Percentiles rank a stretch among this genome's conserved stretches.
phyloP scores from a whole-genome alignment of 441 rosid species.

The Syzygium malaccense region DNA sequence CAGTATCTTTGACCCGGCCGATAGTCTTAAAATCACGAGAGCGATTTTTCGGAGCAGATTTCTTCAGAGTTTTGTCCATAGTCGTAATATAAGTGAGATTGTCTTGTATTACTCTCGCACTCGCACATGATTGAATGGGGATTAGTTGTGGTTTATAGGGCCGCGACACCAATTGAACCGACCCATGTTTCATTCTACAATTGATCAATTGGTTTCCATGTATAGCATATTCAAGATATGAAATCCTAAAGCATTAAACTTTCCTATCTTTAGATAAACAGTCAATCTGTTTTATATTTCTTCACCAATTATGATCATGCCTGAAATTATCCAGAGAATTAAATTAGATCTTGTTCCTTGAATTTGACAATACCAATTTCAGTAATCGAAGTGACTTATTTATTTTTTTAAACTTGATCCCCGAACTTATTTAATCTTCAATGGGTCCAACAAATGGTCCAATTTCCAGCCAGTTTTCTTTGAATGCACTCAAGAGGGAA shows the following conservation, averaged over 20 bases:
- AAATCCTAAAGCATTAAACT: background rate
- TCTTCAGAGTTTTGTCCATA: background rate
- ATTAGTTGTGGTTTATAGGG: background rate
- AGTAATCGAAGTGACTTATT: no score
- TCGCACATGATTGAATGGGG: background rate
- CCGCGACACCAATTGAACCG: background rate
- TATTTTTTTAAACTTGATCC: no score
- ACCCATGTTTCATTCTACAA: background rate
- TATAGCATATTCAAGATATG: background rate
- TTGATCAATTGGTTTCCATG: background rate
- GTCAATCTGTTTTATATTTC: background rate
- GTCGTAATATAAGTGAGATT: background rate
- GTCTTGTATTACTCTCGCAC: background rate
- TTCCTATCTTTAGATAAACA: background rate
- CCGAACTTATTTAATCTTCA: background rate
- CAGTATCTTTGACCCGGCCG: background rate
- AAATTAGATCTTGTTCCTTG: no score
- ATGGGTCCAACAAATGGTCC: no score
- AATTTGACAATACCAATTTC: no score
- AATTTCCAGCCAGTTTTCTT: no score
- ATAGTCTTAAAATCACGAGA: background rate
- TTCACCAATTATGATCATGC: background rate
- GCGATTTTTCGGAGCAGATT: background rate
- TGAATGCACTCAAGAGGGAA: no score
- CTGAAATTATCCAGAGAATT: background rate